Evolutionary conservation across 768 basidiomycete genomes (phyloP).

Genomic region (Podaxis sp.): DNA sequence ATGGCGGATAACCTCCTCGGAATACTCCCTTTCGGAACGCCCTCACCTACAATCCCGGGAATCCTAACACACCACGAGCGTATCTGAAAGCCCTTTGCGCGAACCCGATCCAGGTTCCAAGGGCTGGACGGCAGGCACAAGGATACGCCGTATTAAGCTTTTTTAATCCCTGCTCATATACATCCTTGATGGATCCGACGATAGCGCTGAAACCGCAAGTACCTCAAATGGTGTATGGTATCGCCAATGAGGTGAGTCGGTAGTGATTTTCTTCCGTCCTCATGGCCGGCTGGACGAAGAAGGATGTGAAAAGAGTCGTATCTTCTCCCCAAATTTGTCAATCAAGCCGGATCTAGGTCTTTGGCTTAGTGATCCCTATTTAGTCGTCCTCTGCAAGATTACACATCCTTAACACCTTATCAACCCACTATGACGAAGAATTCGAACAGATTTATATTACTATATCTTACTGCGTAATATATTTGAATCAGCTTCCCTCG

Average conservation of each 20-base stretch:
- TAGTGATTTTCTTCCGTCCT: background rate
- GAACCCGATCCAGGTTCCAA: background rate
- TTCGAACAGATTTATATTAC: background rate
- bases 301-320: background rate
- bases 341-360: background rate
- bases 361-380: background rate
- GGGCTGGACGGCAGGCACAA: background rate
- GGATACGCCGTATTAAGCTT: too few species aligned
- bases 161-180: too few species aligned
- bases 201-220: background rate
- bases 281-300: background rate
- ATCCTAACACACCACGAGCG: background rate
- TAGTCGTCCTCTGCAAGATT: background rate
- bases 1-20: background rate
- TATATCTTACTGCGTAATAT: background rate
- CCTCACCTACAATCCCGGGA: background rate
- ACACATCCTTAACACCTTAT: background rate
- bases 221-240: background rate
- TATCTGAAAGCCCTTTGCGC: background rate
- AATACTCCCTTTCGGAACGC: background rate
- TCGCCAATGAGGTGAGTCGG: background rate
- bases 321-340: background rate
- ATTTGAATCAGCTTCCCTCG: background rate
- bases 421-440: background rate
- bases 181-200: background rate